phyloP scores from a whole-genome alignment of 1,139 yeast genomes.

The Trichomonascaceae sp. region DNA sequence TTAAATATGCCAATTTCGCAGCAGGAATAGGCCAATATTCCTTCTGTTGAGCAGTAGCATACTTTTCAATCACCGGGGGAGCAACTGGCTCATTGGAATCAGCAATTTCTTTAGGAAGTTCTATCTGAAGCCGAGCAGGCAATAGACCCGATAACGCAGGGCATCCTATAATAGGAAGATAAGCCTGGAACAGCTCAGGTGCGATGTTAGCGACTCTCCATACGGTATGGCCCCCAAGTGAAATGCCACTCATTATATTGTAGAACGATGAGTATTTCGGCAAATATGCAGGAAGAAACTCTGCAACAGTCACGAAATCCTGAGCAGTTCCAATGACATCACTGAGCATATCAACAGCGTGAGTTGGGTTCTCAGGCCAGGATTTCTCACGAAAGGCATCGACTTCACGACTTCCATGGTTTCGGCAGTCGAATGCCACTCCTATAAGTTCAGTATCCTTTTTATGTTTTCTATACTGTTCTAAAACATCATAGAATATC shows the following conservation, averaged over 20 bases:
- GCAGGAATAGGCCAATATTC: constrained; percentile 10
- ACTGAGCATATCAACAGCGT: constrained; percentile 50
- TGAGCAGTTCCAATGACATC: constrained; percentile 45
- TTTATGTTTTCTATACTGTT: constrained; percentile 5
- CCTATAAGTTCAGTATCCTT: constrained; percentile 31
- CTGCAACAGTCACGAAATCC: constrained; percentile 45
- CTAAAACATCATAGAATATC: constrained; percentile 21
- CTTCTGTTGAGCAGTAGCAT: constrained; percentile 3
- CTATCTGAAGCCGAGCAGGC: constrained; percentile 11
- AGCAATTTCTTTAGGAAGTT: constrained; percentile 8
- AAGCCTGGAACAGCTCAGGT: constrained; percentile 2
- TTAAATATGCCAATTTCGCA: constrained; percentile 9
- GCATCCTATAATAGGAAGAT: constrained; percentile 17
- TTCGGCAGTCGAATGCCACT: constrained; percentile 52
- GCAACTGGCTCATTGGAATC: constrained; percentile 1
- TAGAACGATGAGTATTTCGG: constrained; percentile 8
- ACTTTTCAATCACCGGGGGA: constrained; percentile 1
- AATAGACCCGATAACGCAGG: constrained; percentile 16
- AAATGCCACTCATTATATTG: constrained; percentile 16
- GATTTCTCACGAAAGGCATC: constrained; percentile 35
- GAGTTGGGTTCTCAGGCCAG: constrained; percentile 45
- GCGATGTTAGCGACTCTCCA: constrained; percentile 17
- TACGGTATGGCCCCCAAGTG: constrained; percentile 19
- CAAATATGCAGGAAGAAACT: constrained; percentile 44
- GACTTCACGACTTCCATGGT: constrained; percentile 51